Percentiles rank a stretch among this genome's conserved stretches.
These are phyloP conservation scores for Deuterostichococcus epilithicus DNA, from an alignment of 139 green algal genomes.

Conservation along the genomic window DNA sequence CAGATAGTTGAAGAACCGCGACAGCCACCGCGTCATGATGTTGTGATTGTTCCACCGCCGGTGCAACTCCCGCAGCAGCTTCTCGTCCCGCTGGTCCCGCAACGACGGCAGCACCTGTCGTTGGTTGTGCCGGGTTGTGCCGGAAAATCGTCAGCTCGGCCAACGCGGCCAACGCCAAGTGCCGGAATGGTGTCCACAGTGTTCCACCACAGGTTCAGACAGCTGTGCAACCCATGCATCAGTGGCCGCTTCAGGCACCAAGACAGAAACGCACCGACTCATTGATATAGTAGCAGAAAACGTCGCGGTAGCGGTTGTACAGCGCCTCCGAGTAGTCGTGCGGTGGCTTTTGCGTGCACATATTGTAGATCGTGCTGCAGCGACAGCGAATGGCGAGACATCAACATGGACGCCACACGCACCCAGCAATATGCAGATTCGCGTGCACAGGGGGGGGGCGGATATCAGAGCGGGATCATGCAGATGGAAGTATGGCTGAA, in stretches of 20 bases:
- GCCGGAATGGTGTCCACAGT: too few relatives aligned
- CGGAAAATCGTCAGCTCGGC: too few relatives aligned
- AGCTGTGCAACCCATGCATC: not conserved
- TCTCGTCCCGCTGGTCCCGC: constrained; percentile 77
- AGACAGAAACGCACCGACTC: constrained; percentile 65
- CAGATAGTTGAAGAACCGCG: constrained; percentile 99
- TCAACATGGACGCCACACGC: too few relatives aligned
- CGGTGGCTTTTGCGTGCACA: constrained; percentile 99
- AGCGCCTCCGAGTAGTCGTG: constrained; percentile 97
- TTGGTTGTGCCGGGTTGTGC: too few relatives aligned
- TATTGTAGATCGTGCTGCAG: constrained; percentile 94
- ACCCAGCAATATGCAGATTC: too few relatives aligned
- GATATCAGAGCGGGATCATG: not conserved
- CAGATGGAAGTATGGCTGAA: not conserved
- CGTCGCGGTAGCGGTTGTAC: constrained; percentile 87
- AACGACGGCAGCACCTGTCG: constrained; percentile 79
- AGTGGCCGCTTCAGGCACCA: not conserved
- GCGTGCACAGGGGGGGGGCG: too few relatives aligned
- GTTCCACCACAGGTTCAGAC: too few relatives aligned
- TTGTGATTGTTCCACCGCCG: constrained; percentile 96
- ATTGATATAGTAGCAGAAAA: constrained; percentile 93
- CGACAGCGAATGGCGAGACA: too few relatives aligned
- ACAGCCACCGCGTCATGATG: constrained; percentile 97
- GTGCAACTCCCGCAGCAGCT: constrained; percentile 88
- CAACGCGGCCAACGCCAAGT: too few relatives aligned